phyloP scores from a whole-genome alignment of 805 yeast genomes.

The Spathaspora gorwiae region DNA sequence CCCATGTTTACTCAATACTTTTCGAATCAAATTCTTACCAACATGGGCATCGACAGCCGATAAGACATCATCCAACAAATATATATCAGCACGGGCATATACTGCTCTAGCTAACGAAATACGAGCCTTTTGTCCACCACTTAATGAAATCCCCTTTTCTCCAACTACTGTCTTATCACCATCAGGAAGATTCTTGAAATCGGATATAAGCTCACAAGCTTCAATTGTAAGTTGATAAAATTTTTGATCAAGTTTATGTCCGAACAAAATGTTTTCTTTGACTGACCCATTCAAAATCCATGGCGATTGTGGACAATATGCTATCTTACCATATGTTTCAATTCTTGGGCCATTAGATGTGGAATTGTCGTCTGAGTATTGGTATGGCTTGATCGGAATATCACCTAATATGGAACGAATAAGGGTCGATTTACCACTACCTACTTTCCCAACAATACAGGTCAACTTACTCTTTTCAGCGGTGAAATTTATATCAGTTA shows the following conservation, averaged over 20 bases:
- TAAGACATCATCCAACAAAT: constrained; percentile 37
- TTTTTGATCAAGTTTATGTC: constrained; percentile 25
- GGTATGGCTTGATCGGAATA: constrained; percentile 12
- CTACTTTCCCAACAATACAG: constrained; percentile 41
- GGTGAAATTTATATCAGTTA: constrained; percentile 25
- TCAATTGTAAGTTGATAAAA: constrained; percentile 29
- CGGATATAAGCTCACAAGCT: constrained; percentile 35
- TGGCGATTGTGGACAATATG: constrained; percentile 38
- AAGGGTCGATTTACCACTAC: constrained; percentile 37
- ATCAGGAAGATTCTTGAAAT: constrained; percentile 33
- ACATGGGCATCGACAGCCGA: constrained; percentile 43
- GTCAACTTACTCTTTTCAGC: constrained; percentile 34
- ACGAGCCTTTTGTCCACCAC: constrained; percentile 43
- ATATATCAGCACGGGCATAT: constrained; percentile 36
- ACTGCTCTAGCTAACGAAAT: constrained; percentile 40
- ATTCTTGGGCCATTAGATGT: constrained; percentile 7
- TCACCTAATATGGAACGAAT: constrained; percentile 34
- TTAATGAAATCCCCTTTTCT: constrained; percentile 38
- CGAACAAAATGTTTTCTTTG: constrained; percentile 37
- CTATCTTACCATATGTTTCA: constrained; percentile 28
- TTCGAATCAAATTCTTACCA: constrained; percentile 28
- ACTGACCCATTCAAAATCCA: constrained; percentile 40
- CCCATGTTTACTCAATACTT: constrained; percentile 29
- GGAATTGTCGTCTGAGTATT: constrained; percentile 11
- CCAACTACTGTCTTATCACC: constrained; percentile 42